Evolutionary conservation across 345 rosid species (phyloP), one percentile per base, ranked within the genome.

Genomic region (Brassica rapa): DNA sequence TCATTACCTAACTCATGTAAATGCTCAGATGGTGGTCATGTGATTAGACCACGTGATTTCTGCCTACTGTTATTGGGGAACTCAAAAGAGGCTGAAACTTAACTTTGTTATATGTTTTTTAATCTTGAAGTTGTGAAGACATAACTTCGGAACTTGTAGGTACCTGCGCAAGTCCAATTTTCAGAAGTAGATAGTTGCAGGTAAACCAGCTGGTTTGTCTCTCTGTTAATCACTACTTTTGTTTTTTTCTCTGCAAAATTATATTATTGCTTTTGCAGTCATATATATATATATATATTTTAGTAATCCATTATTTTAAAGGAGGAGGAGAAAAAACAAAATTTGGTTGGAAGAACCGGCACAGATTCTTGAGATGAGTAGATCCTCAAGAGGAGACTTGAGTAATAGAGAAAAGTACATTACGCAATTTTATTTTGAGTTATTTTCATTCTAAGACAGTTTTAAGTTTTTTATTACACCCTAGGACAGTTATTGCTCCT

Each of bases 181-280:
- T 67, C 57, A 60, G 33, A 79, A 73, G 23, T 23, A n/a, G 53
- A 68, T 66, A 24, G 37, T 55, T 80, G 83, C 76, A 75, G 73
- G 68, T 70, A 75, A 66, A 65, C 76, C 76, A 70, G 80, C 83
- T 75, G 83, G 75, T 80, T 70, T 80, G 83, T 65, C 80, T 70
- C 72, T 56, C 79, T 69, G 25, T 30, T 74, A 74, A 53, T 74
- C n/a, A 46, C n/a, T 27, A 14, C 19, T n/a, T 21, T 33, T 49
- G 56, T 14, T 49, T 12, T 8, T 12, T 8, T 27, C 1, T 14
- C 68, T 64, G 68, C 68, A 62, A 19, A 8, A 27, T 41, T 67
- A 32, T 53, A 67, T 53, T 35, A 49, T 25, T 43, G 32, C 15
- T 23, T 49, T 14, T 33, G 37, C 2, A 6, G 4, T 65, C 5